Conservation (phyloP, 345 rosid species). For the Durio zibethinus region DNA sequence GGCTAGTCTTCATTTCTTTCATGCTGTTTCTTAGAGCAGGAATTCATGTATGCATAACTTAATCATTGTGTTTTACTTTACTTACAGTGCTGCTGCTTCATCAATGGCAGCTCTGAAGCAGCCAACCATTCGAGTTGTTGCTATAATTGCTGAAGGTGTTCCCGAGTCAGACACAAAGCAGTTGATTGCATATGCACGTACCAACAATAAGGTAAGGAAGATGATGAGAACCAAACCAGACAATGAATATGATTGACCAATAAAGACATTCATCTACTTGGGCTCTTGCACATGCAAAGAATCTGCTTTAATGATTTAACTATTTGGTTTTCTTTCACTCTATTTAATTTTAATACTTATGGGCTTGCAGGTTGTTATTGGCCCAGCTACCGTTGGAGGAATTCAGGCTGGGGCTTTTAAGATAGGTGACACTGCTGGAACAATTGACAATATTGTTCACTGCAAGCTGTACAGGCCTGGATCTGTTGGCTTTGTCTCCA, state of each 20-base stretch:
- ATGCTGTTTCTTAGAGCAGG: neutral
- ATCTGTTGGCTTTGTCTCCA: conserved; percentile 96
- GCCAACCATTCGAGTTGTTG: conserved; percentile 89
- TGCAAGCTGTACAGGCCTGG: conserved; percentile 98
- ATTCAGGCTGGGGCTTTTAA: conserved; percentile 98
- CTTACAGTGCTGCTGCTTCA: conserved; percentile 92
- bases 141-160: conserved; percentile 99
- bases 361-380: conserved; percentile 79
- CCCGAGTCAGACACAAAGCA: conserved; percentile 95
- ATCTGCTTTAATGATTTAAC: neutral
- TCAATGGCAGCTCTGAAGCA: conserved; percentile 95
- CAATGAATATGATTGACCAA: neutral
- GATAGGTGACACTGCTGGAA: conserved; percentile 99
- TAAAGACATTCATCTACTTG: neutral
- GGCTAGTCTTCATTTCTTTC: conserved; percentile 33
- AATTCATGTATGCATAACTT: conserved; percentile 8
- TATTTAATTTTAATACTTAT: conserved; percentile 18
- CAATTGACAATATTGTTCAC: conserved; percentile 82
- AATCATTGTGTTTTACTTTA: conserved; percentile 4
- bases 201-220: conserved; percentile 76
- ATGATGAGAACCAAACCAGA: conserved; percentile 4
- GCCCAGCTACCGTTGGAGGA: conserved; percentile 99
- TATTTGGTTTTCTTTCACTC: neutral
- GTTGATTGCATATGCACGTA: conserved; percentile 83
- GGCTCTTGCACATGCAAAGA: neutral